Evolutionary conservation across 352 stramenopile species (phyloP).

Genomic region (Phytopythium delawarense): DNA sequence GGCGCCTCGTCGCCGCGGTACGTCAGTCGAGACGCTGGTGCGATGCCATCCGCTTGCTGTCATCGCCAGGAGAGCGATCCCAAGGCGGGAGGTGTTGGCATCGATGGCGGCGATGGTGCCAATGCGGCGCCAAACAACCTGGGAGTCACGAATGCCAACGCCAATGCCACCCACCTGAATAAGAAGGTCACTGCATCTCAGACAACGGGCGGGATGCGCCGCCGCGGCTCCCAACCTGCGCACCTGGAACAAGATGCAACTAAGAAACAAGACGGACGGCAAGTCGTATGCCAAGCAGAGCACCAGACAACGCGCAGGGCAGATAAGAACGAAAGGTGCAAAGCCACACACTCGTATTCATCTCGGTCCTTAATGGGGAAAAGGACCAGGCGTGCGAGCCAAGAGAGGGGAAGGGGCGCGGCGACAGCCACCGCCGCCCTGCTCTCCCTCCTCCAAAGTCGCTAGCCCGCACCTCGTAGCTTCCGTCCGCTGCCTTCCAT

Average conservation of each 20-base stretch:
- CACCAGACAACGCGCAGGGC: background rate
- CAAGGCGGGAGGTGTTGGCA: too few relatives aligned
- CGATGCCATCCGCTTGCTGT: too few relatives aligned
- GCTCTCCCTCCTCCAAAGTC: background rate
- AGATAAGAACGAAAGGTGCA: background rate
- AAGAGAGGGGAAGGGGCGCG: background rate
- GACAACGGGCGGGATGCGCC: background rate
- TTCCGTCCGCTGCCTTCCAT: background rate
- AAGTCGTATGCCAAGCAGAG: background rate
- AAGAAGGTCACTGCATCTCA: background rate
- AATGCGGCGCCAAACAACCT: too few relatives aligned
- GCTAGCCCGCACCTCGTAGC: background rate
- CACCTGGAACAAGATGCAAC: background rate
- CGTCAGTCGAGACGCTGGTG: too few relatives aligned
- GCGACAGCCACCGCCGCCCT: background rate
- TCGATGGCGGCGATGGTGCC: too few relatives aligned
- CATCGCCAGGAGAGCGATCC: too few relatives aligned
- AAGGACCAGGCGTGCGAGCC: constrained; percentile 1
- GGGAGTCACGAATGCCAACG: too few relatives aligned
- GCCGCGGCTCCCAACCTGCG: too few relatives aligned
- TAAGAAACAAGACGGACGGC: background rate
- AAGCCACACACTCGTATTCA: constrained; percentile 8
- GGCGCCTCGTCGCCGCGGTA: too few relatives aligned
- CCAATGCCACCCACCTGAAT: background rate
- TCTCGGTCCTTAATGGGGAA: constrained; percentile 4